These are phyloP conservation scores for Alloteropsis semialata DNA, from an alignment of 176 grass and related monocot genomes.

Conservation along the genomic window DNA sequence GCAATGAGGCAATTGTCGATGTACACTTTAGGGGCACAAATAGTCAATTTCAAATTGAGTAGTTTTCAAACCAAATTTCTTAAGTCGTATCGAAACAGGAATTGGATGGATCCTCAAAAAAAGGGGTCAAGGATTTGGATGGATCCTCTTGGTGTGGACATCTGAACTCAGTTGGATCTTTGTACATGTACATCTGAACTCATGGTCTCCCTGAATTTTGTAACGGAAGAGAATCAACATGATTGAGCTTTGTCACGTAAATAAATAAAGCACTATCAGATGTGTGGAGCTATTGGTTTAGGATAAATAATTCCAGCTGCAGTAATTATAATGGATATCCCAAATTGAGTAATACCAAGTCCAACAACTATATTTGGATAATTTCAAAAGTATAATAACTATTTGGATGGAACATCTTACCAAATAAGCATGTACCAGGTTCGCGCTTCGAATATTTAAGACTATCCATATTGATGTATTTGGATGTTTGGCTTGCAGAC, in stretches of 20 bases:
- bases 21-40: background rate
- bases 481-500: slow-evolving; percentile 40
- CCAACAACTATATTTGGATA: background rate
- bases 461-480: background rate
- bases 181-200: background rate
- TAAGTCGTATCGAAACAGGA: background rate
- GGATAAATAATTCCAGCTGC: background rate
- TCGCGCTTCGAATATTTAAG: background rate
- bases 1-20: background rate
- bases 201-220: background rate
- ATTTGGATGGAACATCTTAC: slow-evolving; percentile 20
- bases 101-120: background rate
- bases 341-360: background rate
- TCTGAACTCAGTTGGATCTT: background rate
- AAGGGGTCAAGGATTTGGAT: background rate
- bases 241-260: background rate
- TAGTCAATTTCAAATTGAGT: background rate
- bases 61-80: background rate
- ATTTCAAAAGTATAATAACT: background rate
- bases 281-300: background rate
- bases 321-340: background rate
- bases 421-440: background rate
- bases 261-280: background rate
- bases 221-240: background rate
- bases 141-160: background rate